Base-by-base conservation (phyloP, 2,329 filamentous ascomycete genomes). In the Neophaeococcomyces aloes region DNA sequence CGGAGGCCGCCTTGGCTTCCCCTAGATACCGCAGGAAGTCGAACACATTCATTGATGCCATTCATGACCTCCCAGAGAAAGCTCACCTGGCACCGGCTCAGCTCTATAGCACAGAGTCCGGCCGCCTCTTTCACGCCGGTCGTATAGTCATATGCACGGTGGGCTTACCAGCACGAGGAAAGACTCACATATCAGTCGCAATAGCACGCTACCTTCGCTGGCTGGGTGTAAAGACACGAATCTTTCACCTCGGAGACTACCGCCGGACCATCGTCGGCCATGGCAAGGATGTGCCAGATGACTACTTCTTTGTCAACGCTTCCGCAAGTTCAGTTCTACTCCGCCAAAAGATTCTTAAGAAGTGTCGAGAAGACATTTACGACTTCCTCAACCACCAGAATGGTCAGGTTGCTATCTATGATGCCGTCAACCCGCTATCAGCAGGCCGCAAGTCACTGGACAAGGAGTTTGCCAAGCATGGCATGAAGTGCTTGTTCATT, bases 71-170 rank as follows among this genome's bases (percentile, higher is more conserved):
- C 42, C 79, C 85, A 7, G 83, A 88, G 60, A 86, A 86, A 57
- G 72, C 75, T 46, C 77, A 89, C 55, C 78, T 94, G 76, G 91
- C 91, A 4, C 91, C 91, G 23, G 91, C 91, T 54, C 91, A 98
- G 68, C 75, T 98, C 35, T 98, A 98, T 69, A 95, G 87, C 63
- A 98, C 91, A 42, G 94, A 96, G 75, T 96, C 89, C 37, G 91
- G 91, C 38, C 79, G 91, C 32, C 78, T 98, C 23, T 98, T 98
- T 62, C 91, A 98, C 65, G 95, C 91, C 17, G 91, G 91, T 37
- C 80, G 89, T 46, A 98, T 98, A 61, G 89, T 89, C 37, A 96
- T 98, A 56, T 89, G 91, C 52, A 95, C 94, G 61, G 91, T 96
- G 53, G 91, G 91, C 18, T 76, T 95, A 23, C 91, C 91, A 32